These are phyloP conservation scores for Fusarium tjaetaba DNA, from an alignment of 2,329 filamentous ascomycete genomes.

Conservation along the genomic window DNA sequence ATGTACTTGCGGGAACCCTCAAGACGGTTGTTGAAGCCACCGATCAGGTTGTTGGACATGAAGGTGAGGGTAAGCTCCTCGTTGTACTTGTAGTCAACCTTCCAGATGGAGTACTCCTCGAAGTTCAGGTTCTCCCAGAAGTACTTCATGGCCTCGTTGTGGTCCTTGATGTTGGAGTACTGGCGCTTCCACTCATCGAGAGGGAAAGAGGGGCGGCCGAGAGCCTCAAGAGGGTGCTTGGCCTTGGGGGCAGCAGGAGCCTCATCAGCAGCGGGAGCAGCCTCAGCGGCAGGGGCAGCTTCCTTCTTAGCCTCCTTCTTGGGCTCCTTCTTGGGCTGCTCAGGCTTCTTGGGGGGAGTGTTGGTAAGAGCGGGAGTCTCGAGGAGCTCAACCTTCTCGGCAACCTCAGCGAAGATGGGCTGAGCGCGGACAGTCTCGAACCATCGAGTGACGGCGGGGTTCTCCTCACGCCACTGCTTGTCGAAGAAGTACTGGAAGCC, in stretches of 20 bases:
- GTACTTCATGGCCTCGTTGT: constrained; percentile 83
- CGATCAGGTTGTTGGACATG: constrained; percentile 99
- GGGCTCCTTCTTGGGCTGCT: constrained; percentile 71
- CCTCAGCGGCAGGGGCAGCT: constrained; percentile 47
- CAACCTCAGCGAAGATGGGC: constrained; percentile 85
- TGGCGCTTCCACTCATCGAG: constrained; percentile 99
- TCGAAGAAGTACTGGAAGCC: constrained; percentile 96
- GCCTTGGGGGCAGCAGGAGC: constrained; percentile 78
- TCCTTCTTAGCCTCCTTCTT: constrained; percentile 69
- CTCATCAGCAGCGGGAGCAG: constrained; percentile 53
- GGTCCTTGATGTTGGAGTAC: constrained; percentile 96
- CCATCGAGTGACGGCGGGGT: constrained; percentile 93
- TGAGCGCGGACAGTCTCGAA: constrained; percentile 94
- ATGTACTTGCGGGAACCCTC: constrained; percentile 98
- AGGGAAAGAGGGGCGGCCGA: constrained; percentile 81
- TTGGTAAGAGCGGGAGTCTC: constrained; percentile 82
- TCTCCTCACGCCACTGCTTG: constrained; percentile 83
- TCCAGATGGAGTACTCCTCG: constrained; percentile 96
- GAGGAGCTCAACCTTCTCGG: constrained; percentile 78
- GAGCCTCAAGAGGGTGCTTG: constrained; percentile 92
- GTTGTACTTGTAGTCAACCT: constrained; percentile 98
- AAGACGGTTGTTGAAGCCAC: constrained; percentile 96
- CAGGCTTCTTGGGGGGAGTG: constrained; percentile 80
- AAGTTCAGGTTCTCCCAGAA: constrained; percentile 98
- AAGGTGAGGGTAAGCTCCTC: constrained; percentile 96